Conservation (phyloP, 768 basidiomycete species). For the Mycena capillaripes region DNA sequence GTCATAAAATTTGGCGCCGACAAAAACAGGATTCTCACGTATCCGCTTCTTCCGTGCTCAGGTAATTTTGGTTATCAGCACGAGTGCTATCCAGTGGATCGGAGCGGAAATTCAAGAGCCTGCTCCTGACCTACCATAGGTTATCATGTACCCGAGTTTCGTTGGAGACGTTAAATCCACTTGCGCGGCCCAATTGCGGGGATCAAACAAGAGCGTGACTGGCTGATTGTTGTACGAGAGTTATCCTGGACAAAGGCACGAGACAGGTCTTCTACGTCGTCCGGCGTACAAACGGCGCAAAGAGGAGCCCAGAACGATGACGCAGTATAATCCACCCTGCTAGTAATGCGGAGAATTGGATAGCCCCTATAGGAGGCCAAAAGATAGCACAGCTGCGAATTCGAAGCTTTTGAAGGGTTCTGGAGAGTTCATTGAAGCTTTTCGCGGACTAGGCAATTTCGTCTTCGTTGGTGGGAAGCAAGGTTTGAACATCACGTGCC, state of each 20-base stretch:
- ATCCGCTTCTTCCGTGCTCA: conserved; percentile 2
- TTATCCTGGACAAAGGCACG: not conserved
- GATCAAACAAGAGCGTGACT: conserved; percentile 3
- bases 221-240: not conserved
- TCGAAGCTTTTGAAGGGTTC: too few relatives aligned
- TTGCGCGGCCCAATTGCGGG: not conserved
- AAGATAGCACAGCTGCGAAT: too few relatives aligned
- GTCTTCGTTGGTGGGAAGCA: too few relatives aligned
- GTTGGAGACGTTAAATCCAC: not conserved
- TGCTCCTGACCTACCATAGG: not conserved
- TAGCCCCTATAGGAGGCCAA: too few relatives aligned
- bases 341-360: too few relatives aligned
- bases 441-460: too few relatives aligned
- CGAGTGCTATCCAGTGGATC: not conserved
- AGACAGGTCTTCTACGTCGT: not conserved
- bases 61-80: not conserved
- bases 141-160: not conserved
- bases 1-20: conserved; percentile 15
- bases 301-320: not conserved
- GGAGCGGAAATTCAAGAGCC: too few relatives aligned
- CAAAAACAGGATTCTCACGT: conserved; percentile 17
- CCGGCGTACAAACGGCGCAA: not conserved
- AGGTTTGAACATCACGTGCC: too few relatives aligned
- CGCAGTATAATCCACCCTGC: not conserved
- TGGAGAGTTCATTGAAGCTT: too few relatives aligned